Base-by-base conservation (phyloP, 345 rosid genomes). In the Euphorbia pulcherrima region DNA sequence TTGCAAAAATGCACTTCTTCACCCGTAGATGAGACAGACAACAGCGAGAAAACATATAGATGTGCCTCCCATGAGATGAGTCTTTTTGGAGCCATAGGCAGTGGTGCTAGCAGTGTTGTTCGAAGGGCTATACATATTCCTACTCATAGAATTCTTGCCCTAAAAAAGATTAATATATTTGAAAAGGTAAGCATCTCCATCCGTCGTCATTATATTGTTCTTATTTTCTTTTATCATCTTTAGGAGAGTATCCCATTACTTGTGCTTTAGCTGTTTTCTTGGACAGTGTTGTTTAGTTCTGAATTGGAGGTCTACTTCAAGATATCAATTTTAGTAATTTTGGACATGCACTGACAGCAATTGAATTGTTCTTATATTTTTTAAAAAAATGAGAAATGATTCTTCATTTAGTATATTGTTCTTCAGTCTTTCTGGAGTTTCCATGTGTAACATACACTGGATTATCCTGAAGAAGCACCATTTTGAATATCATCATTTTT, bases 101-200 rank as follows among this genome's bases (percentile, higher is more conserved):
- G 90, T 60, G 97, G 97, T 50, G 98, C 98, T 26, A 93, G 98
- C 78, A 93, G 98, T 48, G 94, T 93, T 67, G 98, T 93, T 75
- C 98, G 86, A 80, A 87, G 98, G 73, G 98, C 97, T 71, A 83
- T 93, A 68, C 98, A 90, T 77, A 83, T 93, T 53, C 98, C 98
- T 3, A 83, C 83, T 17, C 96, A 93, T 55, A 81, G 87, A 69
- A 85, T 90, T 63, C 79, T 93, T n/a, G 96, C 97, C 61, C 80
- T 90, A 83, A 93, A 93, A 83, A 93, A 84, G 68, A 93, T 93
- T 59, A 90, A 89, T 71, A 89, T 93, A 66, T 93, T 90, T 26
- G 96, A 93, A 80, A 86, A 86, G 94, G 98, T 93, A 24, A 44
- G 53, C 24, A 39, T 23, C 24, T 21, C 37, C 23, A 54, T 57